Percentiles rank a stretch among this genome's conserved stretches.
Conservation (phyloP, 352 stramenopile species). For the Detonula confervacea region DNA sequence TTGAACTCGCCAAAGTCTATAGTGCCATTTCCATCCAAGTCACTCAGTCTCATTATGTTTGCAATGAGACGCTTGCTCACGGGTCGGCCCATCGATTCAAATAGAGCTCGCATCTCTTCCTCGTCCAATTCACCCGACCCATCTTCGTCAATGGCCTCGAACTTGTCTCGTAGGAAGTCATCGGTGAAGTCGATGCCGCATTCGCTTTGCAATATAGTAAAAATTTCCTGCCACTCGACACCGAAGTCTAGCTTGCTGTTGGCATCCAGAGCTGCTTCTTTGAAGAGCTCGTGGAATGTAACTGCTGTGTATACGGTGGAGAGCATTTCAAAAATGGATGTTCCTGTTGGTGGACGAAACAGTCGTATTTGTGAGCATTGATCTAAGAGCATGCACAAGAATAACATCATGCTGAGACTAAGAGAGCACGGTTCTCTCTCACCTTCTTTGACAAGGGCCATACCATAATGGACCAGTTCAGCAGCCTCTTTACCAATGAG, state of each 20-base stretch:
- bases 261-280: conserved; percentile 69
- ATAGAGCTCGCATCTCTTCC: conserved; percentile 23
- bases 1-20: conserved; percentile 44
- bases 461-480: conserved; percentile 84
- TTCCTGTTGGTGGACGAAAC: no score
- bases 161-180: conserved; percentile 23
- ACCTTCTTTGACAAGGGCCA: conserved; percentile 81
- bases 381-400: no score
- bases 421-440: no score
- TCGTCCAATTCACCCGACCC: conserved; percentile 24
- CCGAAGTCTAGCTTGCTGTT: conserved; percentile 39
- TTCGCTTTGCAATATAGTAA: not conserved
- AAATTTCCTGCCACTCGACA: conserved; percentile 34
- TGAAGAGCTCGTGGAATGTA: conserved; percentile 83
- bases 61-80: conserved; percentile 23
- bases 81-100: conserved; percentile 14
- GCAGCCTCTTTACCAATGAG: conserved; percentile 81
- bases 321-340: conserved; percentile 68
- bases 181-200: conserved; percentile 10
- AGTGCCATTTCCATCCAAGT: conserved; percentile 32
- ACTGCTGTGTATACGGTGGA: conserved; percentile 73
- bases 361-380: no score
- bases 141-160: conserved; percentile 25
- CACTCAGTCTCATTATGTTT: conserved; percentile 34
- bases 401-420: no score